These are phyloP conservation scores for Diophrys appendiculata DNA, from an alignment of 73 alveolate genomes.

Conservation along the genomic window DNA sequence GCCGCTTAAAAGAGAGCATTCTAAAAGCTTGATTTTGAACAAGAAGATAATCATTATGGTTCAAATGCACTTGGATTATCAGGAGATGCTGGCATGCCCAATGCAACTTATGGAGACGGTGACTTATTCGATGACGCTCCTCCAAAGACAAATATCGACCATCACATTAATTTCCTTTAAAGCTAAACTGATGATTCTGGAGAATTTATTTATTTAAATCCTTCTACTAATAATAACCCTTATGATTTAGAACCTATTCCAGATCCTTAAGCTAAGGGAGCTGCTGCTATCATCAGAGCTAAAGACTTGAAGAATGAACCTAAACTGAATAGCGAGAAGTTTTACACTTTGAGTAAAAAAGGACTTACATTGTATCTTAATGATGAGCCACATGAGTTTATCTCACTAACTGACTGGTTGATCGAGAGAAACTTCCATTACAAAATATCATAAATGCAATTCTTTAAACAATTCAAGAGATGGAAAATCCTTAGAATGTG, in stretches of 20 bases:
- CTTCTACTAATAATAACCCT: conserved; percentile 41
- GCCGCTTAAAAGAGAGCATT: too few relatives aligned
- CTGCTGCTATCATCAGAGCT: conserved; percentile 1
- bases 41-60: conserved; percentile 32
- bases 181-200: conserved; percentile 66
- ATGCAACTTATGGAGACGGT: too few relatives aligned
- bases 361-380: conserved; percentile 76
- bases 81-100: conserved; percentile 16
- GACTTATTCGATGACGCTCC: too few relatives aligned
- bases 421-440: conserved; percentile 71
- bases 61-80: conserved; percentile 11
- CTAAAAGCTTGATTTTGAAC: too few relatives aligned
- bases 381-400: conserved; percentile 84
- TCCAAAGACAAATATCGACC: conserved; percentile 39
- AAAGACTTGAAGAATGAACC: too few relatives aligned
- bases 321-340: conserved; percentile 57
- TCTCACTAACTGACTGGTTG: conserved; percentile 80
- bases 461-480: conserved; percentile 77
- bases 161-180: conserved; percentile 35
- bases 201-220: conserved; percentile 46
- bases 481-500: conserved; percentile 87
- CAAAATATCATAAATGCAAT: conserved; percentile 56
- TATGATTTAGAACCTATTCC: conserved; percentile 56
- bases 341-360: conserved; percentile 75
- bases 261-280: conserved; percentile 37